These are phyloP conservation scores for Rhizopus stolonifer DNA, from an alignment of 371 early-diverging fungal genomes.

Conservation along the genomic window DNA sequence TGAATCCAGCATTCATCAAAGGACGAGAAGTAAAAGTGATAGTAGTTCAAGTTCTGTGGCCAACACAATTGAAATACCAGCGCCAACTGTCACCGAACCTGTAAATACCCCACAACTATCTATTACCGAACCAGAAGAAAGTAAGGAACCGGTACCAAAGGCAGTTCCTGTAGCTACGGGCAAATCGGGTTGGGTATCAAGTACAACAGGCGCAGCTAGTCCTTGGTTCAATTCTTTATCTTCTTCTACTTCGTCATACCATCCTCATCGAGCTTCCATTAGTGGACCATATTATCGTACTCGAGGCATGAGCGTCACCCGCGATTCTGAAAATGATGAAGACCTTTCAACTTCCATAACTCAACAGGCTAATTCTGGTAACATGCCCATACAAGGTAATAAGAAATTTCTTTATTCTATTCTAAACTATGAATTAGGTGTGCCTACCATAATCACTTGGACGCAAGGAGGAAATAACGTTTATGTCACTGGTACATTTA, in stretches of 20 bases:
- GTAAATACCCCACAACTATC: not conserved
- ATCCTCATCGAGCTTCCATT: constrained; percentile 43
- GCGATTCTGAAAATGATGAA: constrained; percentile 41
- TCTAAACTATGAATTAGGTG: constrained; percentile 17
- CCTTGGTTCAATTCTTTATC: constrained; percentile 42
- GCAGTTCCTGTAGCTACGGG: constrained; percentile 30
- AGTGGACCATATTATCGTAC: constrained; percentile 53
- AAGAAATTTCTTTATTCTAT: not conserved
- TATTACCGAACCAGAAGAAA: not conserved
- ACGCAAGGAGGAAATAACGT: constrained; percentile 85
- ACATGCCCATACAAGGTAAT: constrained; percentile 14
- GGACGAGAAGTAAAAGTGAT: not conserved
- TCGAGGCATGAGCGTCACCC: constrained; percentile 47
- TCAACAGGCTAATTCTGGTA: too few relatives aligned
- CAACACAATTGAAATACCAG: not conserved
- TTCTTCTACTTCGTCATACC: constrained; percentile 39
- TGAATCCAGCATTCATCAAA: constrained; percentile 15
- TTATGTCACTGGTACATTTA: constrained; percentile 95
- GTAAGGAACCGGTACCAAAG: constrained; percentile 1
- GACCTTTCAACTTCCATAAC: constrained; percentile 8
- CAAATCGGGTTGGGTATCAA: constrained; percentile 47
- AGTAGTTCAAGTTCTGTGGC: not conserved
- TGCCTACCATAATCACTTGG: constrained; percentile 91
- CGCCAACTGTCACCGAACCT: not conserved
- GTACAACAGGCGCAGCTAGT: constrained; percentile 44